Percentiles rank a stretch among this genome's conserved stretches.
Conservation (phyloP, 2,329 filamentous ascomycete species). For the Zarea fungicola region DNA sequence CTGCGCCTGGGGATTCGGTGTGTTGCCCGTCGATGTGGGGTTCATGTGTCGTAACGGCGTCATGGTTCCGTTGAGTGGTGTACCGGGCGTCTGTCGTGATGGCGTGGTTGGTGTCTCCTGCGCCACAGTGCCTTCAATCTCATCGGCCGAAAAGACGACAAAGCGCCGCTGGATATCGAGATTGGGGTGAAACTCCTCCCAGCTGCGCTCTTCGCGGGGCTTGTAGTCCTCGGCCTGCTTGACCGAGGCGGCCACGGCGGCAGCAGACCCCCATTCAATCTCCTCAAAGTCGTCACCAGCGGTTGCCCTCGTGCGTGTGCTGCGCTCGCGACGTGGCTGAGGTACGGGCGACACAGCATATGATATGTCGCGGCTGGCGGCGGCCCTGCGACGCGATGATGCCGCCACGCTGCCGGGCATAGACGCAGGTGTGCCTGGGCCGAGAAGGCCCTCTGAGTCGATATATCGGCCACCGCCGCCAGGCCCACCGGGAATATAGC, state of each 20-base stretch:
- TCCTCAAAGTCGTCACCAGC: constrained; percentile 50
- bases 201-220: constrained; percentile 89
- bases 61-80: constrained; percentile 37
- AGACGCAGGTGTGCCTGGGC: constrained; percentile 51
- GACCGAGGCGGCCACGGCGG: constrained; percentile 79
- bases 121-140: constrained; percentile 67
- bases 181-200: constrained; percentile 96
- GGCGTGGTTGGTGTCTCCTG: constrained; percentile 38
- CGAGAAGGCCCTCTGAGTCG: constrained; percentile 54
- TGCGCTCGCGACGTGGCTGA: constrained; percentile 52
- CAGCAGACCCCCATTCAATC: constrained; percentile 75
- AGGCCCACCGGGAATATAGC: constrained; percentile 81
- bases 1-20: constrained; percentile 33
- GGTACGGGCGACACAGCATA: constrained; percentile 34
- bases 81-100: constrained; percentile 30
- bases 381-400: constrained; percentile 6
- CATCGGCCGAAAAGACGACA: constrained; percentile 72
- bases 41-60: constrained; percentile 44
- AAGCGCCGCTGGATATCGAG: constrained; percentile 82
- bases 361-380: constrained; percentile 37
- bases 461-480: constrained; percentile 82
- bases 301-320: constrained; percentile 48
- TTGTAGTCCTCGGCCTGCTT: constrained; percentile 96
- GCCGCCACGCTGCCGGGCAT: constrained; percentile 36
- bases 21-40: constrained; percentile 37